Base-by-base conservation (phyloP, 1,284 basidiomycete species). In the Boletus holoroseus region DNA sequence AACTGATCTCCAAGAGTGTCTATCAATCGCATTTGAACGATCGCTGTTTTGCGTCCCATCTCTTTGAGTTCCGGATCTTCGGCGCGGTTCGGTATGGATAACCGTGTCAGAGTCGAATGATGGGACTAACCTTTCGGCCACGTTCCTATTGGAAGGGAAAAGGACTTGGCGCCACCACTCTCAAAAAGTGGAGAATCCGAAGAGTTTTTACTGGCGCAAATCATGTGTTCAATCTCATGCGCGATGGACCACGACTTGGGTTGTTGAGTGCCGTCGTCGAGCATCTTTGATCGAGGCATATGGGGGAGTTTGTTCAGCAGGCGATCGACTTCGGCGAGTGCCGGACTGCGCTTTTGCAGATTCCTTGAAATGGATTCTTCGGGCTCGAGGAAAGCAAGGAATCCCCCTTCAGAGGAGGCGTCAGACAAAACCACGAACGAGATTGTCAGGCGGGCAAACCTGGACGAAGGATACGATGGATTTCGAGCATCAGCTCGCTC, bases 1-100 rank as follows among this genome's bases (percentile, higher is more conserved):
- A 50, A 51, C 35, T 50, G 50, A 18, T 51, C 47, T 12, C 47
- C 50, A 5, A 51, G 50, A 15, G 50, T 50, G 24, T 51, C 50
- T 15, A 51, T 22, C 35, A 51, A 32, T 16, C 40, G 47, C 22
- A 51, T 28, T 7, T 51, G 47, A 27, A 51, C 34, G 15, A 43
- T 38, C 3, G 47, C 50, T 13, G 47, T 50, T 28, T 50, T 51
- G 3, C 47, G 39, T 12, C 50, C 50, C 47, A 51, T 32, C 31
- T 51, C 50, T 16, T 37, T 51, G 20, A 42, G 40, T 15, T 31
- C 39, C 16, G 47, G 47, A 16, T 51, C 50, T 48, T 34, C 13
- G 11, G 12, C 13, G 11, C 8, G 12, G 18, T 30, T 46, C 3
- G 6, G 9, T 7, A 11, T 16, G 16, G 9, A 35, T 11, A 16